phyloP scores from a whole-genome alignment of 2,329 filamentous ascomycete species.

The Cytospora schulzeri region DNA sequence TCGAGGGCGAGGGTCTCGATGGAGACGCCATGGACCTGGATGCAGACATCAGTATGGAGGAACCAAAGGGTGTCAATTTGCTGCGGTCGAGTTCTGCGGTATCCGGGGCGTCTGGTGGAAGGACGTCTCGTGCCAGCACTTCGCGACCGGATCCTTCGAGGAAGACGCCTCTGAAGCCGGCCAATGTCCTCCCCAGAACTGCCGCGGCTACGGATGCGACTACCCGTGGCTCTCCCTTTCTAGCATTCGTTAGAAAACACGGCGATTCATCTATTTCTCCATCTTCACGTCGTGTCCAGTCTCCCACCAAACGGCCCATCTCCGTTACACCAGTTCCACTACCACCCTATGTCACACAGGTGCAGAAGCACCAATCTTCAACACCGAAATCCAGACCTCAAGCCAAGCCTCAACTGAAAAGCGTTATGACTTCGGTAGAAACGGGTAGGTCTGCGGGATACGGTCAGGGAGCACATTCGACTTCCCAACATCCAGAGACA shows the following conservation, averaged over 20 bases:
- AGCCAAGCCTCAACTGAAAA: background rate
- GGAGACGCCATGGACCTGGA: constrained; percentile 7
- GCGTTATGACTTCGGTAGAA: background rate
- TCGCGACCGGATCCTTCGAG: background rate
- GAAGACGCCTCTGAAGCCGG: background rate
- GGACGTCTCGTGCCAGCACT: constrained; percentile 28
- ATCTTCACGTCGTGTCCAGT: background rate
- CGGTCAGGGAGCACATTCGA: background rate
- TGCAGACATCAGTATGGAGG: constrained; percentile 3
- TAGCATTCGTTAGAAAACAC: background rate
- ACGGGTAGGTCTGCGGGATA: too few species aligned
- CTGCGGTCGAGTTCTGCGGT: background rate
- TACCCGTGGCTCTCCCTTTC: background rate
- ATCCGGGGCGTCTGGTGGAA: background rate
- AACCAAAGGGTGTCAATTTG: constrained; percentile 23
- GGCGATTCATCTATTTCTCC: background rate
- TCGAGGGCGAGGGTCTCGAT: constrained; percentile 29
- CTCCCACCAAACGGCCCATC: background rate
- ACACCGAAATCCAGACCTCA: background rate
- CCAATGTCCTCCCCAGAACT: background rate
- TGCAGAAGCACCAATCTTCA: background rate
- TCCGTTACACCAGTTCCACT: constrained; percentile 21
- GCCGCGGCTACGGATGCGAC: background rate
- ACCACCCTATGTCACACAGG: background rate
- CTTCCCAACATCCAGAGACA: background rate